Base-by-base conservation (phyloP, 257 asterid species). In the Plantago major region DNA sequence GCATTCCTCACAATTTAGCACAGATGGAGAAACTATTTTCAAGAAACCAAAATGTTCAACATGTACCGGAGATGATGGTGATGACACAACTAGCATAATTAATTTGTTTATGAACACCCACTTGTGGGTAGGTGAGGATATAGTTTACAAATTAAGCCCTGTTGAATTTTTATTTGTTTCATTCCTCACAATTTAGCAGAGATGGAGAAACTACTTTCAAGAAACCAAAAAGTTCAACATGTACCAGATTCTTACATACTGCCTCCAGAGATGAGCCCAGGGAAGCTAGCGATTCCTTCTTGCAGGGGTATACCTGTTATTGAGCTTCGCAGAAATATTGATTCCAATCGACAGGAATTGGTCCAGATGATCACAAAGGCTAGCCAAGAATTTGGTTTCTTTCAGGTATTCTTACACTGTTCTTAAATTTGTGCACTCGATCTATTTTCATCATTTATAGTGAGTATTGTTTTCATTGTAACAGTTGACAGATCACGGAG, bases 401-500 rank as follows among this genome's bases (percentile, higher is more conserved):
- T 83, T 26, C 91, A 79, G 86, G 94, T 79, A 28, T 33, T 54
- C 59, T 7, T 13, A 14, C 17, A 14, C 40, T 33, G 40, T 33
- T 33, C 40, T 33, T 33, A 33, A 4, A 4, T 33, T 7, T 33
- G 40, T 4, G 3, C 40, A 33, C 40, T 33, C 3, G 40, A 7
- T 33, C 40, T 33, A 33, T 33, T 33, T 33, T 33, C 40, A 33
- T 33, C 40, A 33, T 33, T 33, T 33, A 33, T 7, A 33, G 40
- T 33, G 40, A 33, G 40, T 33, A 0, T 33, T 33, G 5, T 33
- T 33, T 33, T 33, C 40, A 33, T 33, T 33, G 40, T 33, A 33
- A 15, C 75, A 83, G 89, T 83, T 76, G 55, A 81, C 80, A 58
- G 80, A 85, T 77, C 95, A 85, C 46, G 90, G 84, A 10, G 63